Evolutionary conservation across 2,329 filamentous ascomycete species (phyloP).

Genomic region (Nothomitra cinnamomea): DNA sequence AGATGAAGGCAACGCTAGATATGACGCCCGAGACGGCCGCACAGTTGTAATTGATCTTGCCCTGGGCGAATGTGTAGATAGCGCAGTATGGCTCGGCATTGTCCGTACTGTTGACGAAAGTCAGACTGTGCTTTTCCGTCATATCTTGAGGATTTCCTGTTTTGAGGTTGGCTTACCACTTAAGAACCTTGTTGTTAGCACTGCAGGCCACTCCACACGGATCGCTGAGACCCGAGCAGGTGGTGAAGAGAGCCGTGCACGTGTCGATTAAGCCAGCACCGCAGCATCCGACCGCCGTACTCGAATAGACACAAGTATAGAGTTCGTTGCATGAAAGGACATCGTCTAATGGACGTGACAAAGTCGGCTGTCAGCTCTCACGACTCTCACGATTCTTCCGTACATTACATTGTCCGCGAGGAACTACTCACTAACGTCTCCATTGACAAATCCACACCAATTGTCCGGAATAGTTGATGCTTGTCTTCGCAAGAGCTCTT

Average conservation of each 20-base stretch:
- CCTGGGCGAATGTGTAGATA: slow-evolving; percentile 9
- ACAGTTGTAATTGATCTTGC: slow-evolving; percentile 8
- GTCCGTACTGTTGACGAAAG: slow-evolving; percentile 4
- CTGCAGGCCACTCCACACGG: slow-evolving; percentile 8
- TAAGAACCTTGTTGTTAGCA: slow-evolving; percentile 7
- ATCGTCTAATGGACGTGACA: slow-evolving; percentile 3
- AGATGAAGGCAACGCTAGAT: slow-evolving; percentile 8
- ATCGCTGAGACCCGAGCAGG: slow-evolving; percentile 8
- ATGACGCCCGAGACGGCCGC: not conserved
- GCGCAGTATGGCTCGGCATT: slow-evolving; percentile 8
- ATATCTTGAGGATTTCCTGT: not conserved
- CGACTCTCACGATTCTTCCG: not conserved
- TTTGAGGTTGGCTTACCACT: slow-evolving; percentile 8
- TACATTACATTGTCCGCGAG: not conserved
- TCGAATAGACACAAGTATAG: slow-evolving; percentile 10
- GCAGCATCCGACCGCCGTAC: slow-evolving; percentile 10
- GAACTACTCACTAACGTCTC: slow-evolving; percentile 7
- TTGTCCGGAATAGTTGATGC: slow-evolving; percentile 6
- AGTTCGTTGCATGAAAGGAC: slow-evolving; percentile 9
- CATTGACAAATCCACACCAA: slow-evolving; percentile 12
- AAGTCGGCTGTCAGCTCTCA: not conserved
- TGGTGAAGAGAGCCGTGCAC: slow-evolving; percentile 11
- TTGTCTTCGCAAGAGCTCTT: slow-evolving; percentile 6
- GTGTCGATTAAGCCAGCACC: slow-evolving; percentile 4
- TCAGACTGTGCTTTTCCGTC: not conserved